phyloP scores from a whole-genome alignment of 2,329 filamentous ascomycete genomes.

The Daldinia sp. region DNA sequence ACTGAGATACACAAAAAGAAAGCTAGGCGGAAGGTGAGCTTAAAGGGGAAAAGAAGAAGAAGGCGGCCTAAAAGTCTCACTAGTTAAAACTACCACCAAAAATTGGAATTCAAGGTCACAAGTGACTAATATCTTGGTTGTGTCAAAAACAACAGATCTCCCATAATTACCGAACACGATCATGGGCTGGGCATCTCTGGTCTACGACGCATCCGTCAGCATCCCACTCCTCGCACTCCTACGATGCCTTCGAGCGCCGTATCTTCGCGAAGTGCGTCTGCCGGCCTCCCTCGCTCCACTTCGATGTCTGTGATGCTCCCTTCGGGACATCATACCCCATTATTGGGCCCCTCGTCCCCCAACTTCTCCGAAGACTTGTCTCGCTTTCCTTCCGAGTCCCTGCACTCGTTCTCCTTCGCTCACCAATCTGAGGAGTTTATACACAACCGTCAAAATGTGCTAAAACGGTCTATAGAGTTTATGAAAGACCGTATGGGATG shows the following conservation, averaged over 20 bases:
- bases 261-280: conserved; percentile 71
- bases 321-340: conserved; percentile 64
- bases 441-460: conserved; percentile 89
- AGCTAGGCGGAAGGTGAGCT: not conserved
- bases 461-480: conserved; percentile 95
- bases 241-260: conserved; percentile 74
- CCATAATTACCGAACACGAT: conserved; percentile 86
- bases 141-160: conserved; percentile 68
- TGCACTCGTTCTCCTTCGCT: conserved; percentile 98
- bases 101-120: conserved; percentile 32
- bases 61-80: conserved; percentile 3
- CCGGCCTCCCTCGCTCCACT: conserved; percentile 72
- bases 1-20: conserved; percentile 21
- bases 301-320: conserved; percentile 78
- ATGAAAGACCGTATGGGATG: conserved; percentile 93
- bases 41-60: conserved; percentile 14
- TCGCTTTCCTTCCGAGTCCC: conserved; percentile 92
- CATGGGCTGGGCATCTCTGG: conserved; percentile 88
- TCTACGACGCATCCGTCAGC: conserved; percentile 92
- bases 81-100: conserved; percentile 10
- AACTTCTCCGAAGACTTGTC: conserved; percentile 88
- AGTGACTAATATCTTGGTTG: conserved; percentile 46
- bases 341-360: conserved; percentile 77
- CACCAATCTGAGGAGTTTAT: conserved; percentile 94
- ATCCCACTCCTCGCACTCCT: conserved; percentile 74